phyloP scores from a whole-genome alignment of 106 monocot genomes.

The Dendrobium chrysotoxum region DNA sequence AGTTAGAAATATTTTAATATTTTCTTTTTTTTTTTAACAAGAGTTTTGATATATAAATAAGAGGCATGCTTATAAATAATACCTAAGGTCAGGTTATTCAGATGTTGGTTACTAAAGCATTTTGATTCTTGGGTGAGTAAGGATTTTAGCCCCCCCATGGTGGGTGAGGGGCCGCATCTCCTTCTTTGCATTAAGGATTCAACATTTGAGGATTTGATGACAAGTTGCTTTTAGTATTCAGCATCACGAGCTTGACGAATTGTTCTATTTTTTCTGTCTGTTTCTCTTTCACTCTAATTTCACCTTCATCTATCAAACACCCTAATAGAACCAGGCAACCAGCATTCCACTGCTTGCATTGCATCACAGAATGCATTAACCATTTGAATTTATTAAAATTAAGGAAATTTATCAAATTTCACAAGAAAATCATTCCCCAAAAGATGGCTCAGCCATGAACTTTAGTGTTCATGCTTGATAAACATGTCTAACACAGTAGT shows the following conservation, averaged over 20 bases:
- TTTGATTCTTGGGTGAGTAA: background rate
- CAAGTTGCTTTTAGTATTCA: background rate
- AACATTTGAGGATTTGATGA: background rate
- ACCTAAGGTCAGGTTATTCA: no score
- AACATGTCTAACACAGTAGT: background rate
- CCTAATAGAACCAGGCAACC: background rate
- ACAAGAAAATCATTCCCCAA: background rate
- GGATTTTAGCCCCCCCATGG: background rate
- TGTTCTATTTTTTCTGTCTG: background rate
- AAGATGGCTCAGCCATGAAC: background rate
- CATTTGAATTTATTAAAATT: background rate
- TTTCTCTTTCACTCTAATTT: background rate
- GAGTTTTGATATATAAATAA: no score
- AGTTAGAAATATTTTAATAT: no score
- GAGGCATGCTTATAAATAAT: no score
- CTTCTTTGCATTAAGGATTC: background rate
- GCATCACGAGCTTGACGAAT: background rate
- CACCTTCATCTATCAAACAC: background rate
- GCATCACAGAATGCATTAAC: background rate
- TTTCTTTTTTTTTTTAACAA: no score
- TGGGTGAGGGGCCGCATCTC: background rate
- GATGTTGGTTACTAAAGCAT: background rate
- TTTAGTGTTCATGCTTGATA: background rate
- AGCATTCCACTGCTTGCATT: background rate
- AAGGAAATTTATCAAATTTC: background rate